Conservation (phyloP, 306 rosid species). For the Echinosophora koreensis region DNA sequence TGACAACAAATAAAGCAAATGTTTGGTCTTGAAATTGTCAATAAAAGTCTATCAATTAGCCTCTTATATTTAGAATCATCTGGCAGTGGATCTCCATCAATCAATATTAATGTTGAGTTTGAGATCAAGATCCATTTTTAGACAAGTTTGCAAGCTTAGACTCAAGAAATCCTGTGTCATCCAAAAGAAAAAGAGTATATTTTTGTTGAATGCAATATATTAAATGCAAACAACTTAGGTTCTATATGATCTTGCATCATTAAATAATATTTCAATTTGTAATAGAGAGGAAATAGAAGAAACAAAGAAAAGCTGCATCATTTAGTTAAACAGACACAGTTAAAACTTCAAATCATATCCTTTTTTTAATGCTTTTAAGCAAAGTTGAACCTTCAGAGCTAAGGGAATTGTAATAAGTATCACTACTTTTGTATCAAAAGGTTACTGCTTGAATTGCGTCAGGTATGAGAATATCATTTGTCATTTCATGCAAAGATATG, state of each 20-base stretch:
- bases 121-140: too few relatives aligned
- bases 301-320: slow-evolving; percentile 26
- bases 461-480: slow-evolving; percentile 41
- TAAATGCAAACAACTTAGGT: too few relatives aligned
- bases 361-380: slow-evolving; percentile 37
- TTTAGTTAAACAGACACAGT: slow-evolving; percentile 34
- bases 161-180: too few relatives aligned
- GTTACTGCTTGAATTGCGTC: not conserved
- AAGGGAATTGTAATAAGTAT: slow-evolving; percentile 18
- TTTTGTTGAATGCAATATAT: too few relatives aligned
- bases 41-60: too few relatives aligned
- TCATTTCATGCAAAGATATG: slow-evolving; percentile 49
- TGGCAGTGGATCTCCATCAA: too few relatives aligned
- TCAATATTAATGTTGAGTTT: too few relatives aligned
- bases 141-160: too few relatives aligned
- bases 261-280: slow-evolving; percentile 21
- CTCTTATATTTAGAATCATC: too few relatives aligned
- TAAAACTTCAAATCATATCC: slow-evolving; percentile 33
- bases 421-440: slow-evolving; percentile 24
- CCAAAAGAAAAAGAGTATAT: too few relatives aligned
- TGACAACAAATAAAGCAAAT: too few relatives aligned
- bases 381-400: slow-evolving; percentile 24
- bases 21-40: too few relatives aligned
- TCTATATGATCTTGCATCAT: not conserved
- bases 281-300: not conserved